A percentile compares a stretch with the other conserved stretches of the same genome.
Evolutionary conservation across 768 basidiomycete species (phyloP).

Genomic region (Glaciozyma antarctica): DNA sequence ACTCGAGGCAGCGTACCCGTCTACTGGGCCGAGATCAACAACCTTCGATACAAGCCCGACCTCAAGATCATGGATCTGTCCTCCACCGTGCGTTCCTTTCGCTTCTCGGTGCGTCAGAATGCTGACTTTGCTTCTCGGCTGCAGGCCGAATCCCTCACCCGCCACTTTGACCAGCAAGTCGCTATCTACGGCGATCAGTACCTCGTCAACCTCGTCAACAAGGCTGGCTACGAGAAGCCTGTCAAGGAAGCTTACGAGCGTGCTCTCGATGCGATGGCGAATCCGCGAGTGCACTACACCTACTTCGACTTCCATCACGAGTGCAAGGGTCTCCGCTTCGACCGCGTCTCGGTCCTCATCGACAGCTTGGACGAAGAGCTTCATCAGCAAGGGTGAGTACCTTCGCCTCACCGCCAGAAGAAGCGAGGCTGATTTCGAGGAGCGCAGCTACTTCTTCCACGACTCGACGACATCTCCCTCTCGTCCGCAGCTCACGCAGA

Average conservation of each 20-base stretch:
- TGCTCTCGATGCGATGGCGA: conserved; percentile 53
- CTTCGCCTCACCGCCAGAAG: not conserved
- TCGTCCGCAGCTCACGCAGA: conserved; percentile 53
- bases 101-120: not conserved
- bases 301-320: conserved; percentile 98
- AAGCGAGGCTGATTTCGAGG: not conserved
- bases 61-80: conserved; percentile 88
- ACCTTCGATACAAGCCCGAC: conserved; percentile 89
- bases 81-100: conserved; percentile 55
- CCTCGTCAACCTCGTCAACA: conserved; percentile 85
- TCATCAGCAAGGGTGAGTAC: conserved; percentile 54
- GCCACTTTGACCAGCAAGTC: conserved; percentile 65
- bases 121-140: not conserved
- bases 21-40: conserved; percentile 96
- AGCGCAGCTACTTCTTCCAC: conserved; percentile 64
- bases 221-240: conserved; percentile 82
- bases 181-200: conserved; percentile 65
- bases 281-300: conserved; percentile 67
- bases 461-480: conserved; percentile 42
- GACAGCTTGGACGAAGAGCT: conserved; percentile 66
- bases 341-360: conserved; percentile 73
- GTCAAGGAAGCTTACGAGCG: conserved; percentile 93
- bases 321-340: conserved; percentile 89
- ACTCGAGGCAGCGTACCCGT: conserved; percentile 86
- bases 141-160: conserved; percentile 60